These are phyloP conservation scores for Pogostemon cablin DNA, from an alignment of 257 asterid species.

Conservation along the genomic window DNA sequence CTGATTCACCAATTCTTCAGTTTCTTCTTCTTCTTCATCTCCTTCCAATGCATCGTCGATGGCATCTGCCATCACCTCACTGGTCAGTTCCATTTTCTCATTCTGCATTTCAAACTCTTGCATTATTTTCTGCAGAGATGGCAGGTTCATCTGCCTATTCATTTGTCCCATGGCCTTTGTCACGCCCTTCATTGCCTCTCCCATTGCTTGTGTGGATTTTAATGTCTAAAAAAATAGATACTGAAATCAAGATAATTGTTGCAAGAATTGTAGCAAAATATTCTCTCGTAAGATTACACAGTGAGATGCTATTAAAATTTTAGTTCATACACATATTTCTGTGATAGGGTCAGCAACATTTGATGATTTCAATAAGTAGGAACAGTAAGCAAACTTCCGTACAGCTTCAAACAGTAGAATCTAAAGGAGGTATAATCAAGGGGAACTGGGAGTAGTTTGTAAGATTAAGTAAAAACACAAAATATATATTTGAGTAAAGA, in stretches of 20 bases:
- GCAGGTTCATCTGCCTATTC: slow-evolving; percentile 99
- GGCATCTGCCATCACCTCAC: slow-evolving; percentile 98
- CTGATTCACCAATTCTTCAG: slow-evolving; percentile 89
- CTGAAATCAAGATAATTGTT: neutral
- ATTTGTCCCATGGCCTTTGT: slow-evolving; percentile 99
- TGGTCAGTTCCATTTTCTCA: slow-evolving; percentile 92
- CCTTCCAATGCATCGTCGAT: slow-evolving; percentile 99
- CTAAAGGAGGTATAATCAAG: no score
- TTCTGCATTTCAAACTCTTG: slow-evolving; percentile 97
- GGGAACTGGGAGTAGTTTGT: neutral
- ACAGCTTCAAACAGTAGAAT: no score
- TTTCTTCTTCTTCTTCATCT: slow-evolving; percentile 98
- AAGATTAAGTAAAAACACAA: slow-evolving; percentile 17
- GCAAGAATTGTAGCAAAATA: neutral
- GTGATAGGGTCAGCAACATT: neutral
- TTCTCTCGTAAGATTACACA: no score
- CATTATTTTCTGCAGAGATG: slow-evolving; percentile 93
- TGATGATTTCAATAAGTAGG: no score
- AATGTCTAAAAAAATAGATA: slow-evolving; percentile 55
- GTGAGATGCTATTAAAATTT: no score
- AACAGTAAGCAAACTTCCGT: no score
- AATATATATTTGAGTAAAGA: neutral
- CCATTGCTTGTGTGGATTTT: slow-evolving; percentile 99
- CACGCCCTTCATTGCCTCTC: slow-evolving; percentile 99
- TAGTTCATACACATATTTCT: no score